phyloP scores from a whole-genome alignment of 805 yeast genomes.

The Pichia thaimueangensis region DNA sequence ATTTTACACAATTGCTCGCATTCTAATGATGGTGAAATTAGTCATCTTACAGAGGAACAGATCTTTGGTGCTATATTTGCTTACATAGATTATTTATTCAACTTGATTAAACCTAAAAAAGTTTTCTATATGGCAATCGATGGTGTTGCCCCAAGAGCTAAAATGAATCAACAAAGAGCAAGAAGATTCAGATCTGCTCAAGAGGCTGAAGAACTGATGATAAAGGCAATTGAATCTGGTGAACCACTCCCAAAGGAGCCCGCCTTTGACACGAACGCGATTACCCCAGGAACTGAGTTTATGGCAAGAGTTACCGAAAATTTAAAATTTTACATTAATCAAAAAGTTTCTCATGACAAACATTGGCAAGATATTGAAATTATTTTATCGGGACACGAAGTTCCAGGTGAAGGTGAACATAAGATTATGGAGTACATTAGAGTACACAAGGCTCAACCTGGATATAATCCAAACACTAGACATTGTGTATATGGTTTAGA shows the following conservation, averaged over 20 bases:
- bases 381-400: conserved; percentile 87
- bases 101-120: conserved; percentile 78
- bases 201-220: conserved; percentile 78
- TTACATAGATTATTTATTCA: conserved; percentile 89
- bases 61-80: conserved; percentile 89
- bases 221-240: conserved; percentile 69
- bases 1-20: conserved; percentile 93
- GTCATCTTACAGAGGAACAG: conserved; percentile 76
- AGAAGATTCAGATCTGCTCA: conserved; percentile 91
- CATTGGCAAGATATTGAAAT: conserved; percentile 77
- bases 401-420: conserved; percentile 98
- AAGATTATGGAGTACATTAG: conserved; percentile 92
- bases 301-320: conserved; percentile 84
- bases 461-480: conserved; percentile 71
- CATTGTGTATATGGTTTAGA: conserved; percentile 95
- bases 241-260: conserved; percentile 72
- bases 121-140: conserved; percentile 95
- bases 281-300: conserved; percentile 95
- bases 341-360: conserved; percentile 79
- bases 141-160: conserved; percentile 98
- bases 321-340: conserved; percentile 80
- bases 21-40: conserved; percentile 58
- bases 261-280: conserved; percentile 86
- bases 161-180: conserved; percentile 96
- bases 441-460: conserved; percentile 63